Evolutionary conservation across 306 rosid genomes (phyloP).

Genomic region (Cicer pinnatifidum): DNA sequence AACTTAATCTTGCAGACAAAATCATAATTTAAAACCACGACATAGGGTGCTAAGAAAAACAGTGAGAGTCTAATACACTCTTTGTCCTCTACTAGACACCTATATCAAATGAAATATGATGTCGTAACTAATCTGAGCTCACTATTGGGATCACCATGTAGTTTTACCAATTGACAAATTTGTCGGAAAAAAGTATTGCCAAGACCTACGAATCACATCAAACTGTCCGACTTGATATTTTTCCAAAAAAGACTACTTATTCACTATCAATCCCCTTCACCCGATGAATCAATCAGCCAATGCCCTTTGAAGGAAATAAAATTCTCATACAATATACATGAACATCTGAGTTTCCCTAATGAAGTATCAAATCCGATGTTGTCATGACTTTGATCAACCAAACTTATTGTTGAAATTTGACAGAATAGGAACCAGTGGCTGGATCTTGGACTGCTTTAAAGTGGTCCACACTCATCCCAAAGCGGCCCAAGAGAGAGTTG

Average conservation of each 20-base stretch:
- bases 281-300: slow-evolving; percentile 38
- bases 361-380: slow-evolving; percentile 31
- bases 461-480: slow-evolving; percentile 90
- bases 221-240: too few relatives aligned
- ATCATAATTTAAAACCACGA: too few relatives aligned
- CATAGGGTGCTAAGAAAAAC: too few relatives aligned
- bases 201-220: background rate
- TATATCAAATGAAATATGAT: too few relatives aligned
- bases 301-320: slow-evolving; percentile 22
- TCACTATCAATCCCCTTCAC: slow-evolving; percentile 26
- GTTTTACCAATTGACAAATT: too few relatives aligned
- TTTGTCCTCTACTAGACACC: too few relatives aligned
- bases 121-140: too few relatives aligned
- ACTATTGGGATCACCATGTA: too few relatives aligned
- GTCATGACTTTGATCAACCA: slow-evolving; percentile 15
- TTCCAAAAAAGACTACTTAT: background rate
- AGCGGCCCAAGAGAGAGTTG: slow-evolving; percentile 88
- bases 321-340: slow-evolving; percentile 29
- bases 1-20: too few relatives aligned
- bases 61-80: too few relatives aligned
- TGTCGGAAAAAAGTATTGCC: too few relatives aligned
- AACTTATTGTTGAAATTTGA: slow-evolving; percentile 71
- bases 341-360: slow-evolving; percentile 1
- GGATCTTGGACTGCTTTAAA: slow-evolving; percentile 93
- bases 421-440: slow-evolving; percentile 86